These are phyloP conservation scores for Diaporthe sp. DNA, from an alignment of 2,329 filamentous ascomycete genomes.

Conservation along the genomic window DNA sequence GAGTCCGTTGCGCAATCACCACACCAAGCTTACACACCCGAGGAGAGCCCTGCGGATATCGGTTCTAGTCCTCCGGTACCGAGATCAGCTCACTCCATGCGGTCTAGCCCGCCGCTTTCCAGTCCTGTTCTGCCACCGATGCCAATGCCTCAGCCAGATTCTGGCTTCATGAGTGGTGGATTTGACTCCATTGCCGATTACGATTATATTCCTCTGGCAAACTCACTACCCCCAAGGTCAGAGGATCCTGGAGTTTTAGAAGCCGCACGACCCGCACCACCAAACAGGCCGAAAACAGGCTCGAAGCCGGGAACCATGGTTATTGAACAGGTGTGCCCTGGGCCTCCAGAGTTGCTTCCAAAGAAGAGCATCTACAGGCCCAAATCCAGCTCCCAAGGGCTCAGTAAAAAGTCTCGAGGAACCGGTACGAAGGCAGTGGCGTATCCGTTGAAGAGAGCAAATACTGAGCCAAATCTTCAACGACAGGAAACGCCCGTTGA, in stretches of 20 bases:
- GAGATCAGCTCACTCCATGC: constrained; percentile 64
- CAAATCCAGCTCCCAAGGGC: constrained; percentile 27
- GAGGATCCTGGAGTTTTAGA: constrained; percentile 20
- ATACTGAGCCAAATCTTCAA: constrained; percentile 36
- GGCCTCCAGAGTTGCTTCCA: constrained; percentile 55
- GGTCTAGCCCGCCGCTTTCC: constrained; percentile 75
- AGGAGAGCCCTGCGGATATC: constrained; percentile 81
- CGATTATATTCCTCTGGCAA: constrained; percentile 56
- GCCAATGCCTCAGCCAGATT: constrained; percentile 73
- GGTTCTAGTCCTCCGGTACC: constrained; percentile 91
- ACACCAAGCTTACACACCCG: constrained; percentile 59
- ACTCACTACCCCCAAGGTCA: constrained; percentile 44
- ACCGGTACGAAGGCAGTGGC: constrained; percentile 32
- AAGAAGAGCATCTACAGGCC: constrained; percentile 55
- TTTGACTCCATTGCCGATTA: constrained; percentile 77
- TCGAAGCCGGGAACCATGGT: constrained; percentile 27
- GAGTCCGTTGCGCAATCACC: constrained; percentile 65
- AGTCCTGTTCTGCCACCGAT: constrained; percentile 81
- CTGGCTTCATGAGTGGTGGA: constrained; percentile 87
- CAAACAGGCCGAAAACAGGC: constrained; percentile 10
- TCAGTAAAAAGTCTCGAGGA: constrained; percentile 30
- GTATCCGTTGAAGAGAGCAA: constrained; percentile 36
- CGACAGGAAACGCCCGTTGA: constrained; percentile 31
- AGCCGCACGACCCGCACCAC: constrained; percentile 5
- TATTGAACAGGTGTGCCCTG: constrained; percentile 55